Base-by-base conservation (phyloP, 352 stramenopile genomes). In the Phytophthora podocarpi region DNA sequence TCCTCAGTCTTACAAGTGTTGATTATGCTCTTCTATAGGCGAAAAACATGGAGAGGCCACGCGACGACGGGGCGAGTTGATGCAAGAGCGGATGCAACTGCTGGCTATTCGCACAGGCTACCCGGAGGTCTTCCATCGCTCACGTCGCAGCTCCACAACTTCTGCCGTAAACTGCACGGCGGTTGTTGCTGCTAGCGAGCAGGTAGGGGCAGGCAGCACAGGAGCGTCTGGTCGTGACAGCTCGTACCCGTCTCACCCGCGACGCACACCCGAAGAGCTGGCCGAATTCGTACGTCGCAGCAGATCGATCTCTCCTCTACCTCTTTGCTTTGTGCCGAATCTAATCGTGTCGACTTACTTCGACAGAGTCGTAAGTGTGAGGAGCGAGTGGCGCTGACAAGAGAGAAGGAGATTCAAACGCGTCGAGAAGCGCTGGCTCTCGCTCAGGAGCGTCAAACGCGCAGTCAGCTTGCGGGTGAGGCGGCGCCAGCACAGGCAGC, bases 31-130 rank as follows among this genome's bases (percentile, higher is more conserved):
- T 27, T 28, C 43, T 42, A 1, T 27, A 91, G 82, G 80, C 34
- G 73, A 78, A 62, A 74, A 72, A 13, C 76, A 92, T 59, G 79
- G 76, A 59, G 64, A 81, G 20, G 73, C 77, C n/a, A 80, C 73
- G 48, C 67, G 67, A 9, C 64, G 77, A 59, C 75, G 79, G 1
- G 73, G 85, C 1, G 68, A 83, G 43, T 48, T 87, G 28, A 66
- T 84, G 24, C 67, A 50, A 16, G 74, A 88, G 21, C 72, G 80
- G 2, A 76, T 76, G 30, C 64, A 82, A n/a, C 11, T 69, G 20
- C 50, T 88, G 34, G 74, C 67, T 5, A 50, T 76, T 15, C 80
- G 70, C 41, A 78, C 76, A 12, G 65, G 64, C 15, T 87, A 89
- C 40, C 74, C 76, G 4, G 61, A 76, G 20, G 66, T 59, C 13